phyloP scores from a whole-genome alignment of 2,329 filamentous ascomycete species.

The Fusarium nanum region DNA sequence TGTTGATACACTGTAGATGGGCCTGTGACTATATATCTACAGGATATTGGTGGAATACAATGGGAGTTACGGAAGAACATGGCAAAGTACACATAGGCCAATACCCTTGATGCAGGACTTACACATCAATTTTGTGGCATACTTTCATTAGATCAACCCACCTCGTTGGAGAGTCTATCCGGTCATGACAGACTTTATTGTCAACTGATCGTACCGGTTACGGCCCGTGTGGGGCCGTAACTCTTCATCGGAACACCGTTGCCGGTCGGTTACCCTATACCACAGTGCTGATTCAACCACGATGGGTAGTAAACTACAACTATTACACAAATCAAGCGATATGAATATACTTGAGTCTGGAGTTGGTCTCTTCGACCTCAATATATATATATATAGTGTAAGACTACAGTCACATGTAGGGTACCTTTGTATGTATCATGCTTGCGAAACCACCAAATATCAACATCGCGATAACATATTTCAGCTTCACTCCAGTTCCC shows the following conservation, averaged over 20 bases:
- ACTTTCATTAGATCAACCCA: background rate
- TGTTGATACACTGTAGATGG: background rate
- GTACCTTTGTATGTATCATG: background rate
- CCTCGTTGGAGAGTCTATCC: background rate
- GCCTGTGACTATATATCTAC: background rate
- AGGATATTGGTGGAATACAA: background rate
- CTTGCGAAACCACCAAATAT: background rate
- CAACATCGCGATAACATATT: background rate
- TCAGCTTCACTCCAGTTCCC: background rate
- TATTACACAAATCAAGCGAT: background rate
- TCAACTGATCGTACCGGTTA: background rate
- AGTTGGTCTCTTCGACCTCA: background rate
- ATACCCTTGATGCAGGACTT: background rate
- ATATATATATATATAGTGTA: background rate
- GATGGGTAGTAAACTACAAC: no score
- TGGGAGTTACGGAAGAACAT: background rate
- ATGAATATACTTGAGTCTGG: background rate
- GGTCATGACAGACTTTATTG: conserved; percentile 1
- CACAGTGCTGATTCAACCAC: background rate
- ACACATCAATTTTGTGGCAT: background rate
- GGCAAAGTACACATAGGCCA: background rate
- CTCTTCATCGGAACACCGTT: background rate
- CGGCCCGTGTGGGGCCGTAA: conserved; percentile 6
- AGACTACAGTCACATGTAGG: background rate
- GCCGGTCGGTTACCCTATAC: background rate